Percentiles rank a stretch among this genome's conserved stretches.
Conservation (phyloP, 768 basidiomycete species). For the Serendipita indica region DNA sequence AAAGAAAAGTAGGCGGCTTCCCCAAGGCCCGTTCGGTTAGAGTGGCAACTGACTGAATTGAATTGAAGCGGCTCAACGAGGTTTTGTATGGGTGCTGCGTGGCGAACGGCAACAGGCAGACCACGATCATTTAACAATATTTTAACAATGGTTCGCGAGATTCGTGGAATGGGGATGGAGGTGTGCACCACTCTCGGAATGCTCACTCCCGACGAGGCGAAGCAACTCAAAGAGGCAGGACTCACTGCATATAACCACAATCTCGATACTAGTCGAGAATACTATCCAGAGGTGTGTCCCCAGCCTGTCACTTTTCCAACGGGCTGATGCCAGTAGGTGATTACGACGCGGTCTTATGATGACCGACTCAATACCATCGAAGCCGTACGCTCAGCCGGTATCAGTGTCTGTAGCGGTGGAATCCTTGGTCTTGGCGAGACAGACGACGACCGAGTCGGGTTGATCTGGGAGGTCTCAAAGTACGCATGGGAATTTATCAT, state of each 20-base stretch:
- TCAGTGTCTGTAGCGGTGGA: conserved; percentile 93
- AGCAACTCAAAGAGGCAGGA: conserved; percentile 84
- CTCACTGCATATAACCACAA: conserved; percentile 98
- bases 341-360: conserved; percentile 88
- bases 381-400: conserved; percentile 86
- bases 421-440: conserved; percentile 90
- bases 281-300: conserved; percentile 68
- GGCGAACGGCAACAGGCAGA: conserved; percentile 39
- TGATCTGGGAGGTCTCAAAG: conserved; percentile 90
- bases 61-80: conserved; percentile 58
- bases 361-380: conserved; percentile 81
- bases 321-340: conserved; percentile 44
- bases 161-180: conserved; percentile 96
- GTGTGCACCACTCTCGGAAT: conserved; percentile 98
- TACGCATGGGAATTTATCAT: conserved; percentile 27
- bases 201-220: conserved; percentile 86
- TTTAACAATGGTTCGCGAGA: conserved; percentile 18
- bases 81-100: conserved; percentile 99
- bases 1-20: conserved; percentile 47
- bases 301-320: neutral
- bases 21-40: neutral
- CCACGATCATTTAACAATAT: conserved; percentile 5
- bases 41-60: neutral
- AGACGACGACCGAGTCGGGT: conserved; percentile 76
- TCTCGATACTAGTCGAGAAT: conserved; percentile 93